Conservation (phyloP, 306 rosid species). For the Casuarina glauca region DNA sequence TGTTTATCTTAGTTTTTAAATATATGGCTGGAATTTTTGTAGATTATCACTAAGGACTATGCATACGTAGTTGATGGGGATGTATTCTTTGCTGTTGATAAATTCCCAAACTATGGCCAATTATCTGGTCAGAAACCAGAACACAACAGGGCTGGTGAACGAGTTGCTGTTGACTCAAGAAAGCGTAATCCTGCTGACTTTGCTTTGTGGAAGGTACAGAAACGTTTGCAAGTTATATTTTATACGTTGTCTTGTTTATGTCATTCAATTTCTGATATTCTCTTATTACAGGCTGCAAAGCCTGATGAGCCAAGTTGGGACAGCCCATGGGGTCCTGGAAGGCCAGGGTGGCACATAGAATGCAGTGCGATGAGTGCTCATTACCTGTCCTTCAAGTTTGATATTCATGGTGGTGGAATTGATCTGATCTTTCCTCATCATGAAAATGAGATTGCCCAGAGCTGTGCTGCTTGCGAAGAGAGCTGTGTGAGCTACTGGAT, state of each 20-base stretch:
- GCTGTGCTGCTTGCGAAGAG: conserved; percentile 83
- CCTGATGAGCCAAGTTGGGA: conserved; percentile 98
- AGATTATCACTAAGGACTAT: conserved; percentile 76
- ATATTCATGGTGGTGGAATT: conserved; percentile 98
- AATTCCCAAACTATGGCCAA: conserved; percentile 72
- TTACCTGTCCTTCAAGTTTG: conserved; percentile 75
- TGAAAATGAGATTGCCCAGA: conserved; percentile 97
- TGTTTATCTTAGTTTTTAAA: neutral
- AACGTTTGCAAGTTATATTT: conserved; percentile 21
- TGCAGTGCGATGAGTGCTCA: conserved; percentile 99
- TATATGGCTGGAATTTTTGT: conserved; percentile 31
- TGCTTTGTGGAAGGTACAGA: conserved; percentile 90
- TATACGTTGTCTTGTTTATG: conserved; percentile 5
- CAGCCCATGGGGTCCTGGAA: conserved; percentile 95
- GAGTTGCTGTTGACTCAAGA: conserved; percentile 85
- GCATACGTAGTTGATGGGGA: conserved; percentile 87
- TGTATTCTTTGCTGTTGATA: conserved; percentile 85
- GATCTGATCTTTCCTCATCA: conserved; percentile 97
- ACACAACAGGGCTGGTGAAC: conserved; percentile 86
- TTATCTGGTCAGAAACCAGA: conserved; percentile 86
- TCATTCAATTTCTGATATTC: conserved; percentile 18
- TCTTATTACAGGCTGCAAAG: conserved; percentile 72
- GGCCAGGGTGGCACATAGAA: conserved; percentile 99
- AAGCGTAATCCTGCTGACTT: conserved; percentile 87
- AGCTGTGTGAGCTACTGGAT: conserved; percentile 74